These are phyloP conservation scores for Tilletia walkeri DNA, from an alignment of 1,284 basidiomycete species.

Conservation along the genomic window DNA sequence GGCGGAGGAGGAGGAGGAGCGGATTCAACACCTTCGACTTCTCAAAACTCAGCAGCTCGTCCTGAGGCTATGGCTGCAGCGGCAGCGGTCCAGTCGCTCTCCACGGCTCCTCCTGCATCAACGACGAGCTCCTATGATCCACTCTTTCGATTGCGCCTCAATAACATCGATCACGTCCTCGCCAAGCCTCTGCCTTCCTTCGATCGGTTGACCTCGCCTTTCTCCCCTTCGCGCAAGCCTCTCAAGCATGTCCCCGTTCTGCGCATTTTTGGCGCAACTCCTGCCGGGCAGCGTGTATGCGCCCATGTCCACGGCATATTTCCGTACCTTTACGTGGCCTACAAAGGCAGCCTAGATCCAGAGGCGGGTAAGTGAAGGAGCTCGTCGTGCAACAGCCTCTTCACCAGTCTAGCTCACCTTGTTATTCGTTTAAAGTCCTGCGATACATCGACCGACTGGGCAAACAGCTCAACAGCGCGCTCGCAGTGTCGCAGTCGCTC, in stretches of 20 bases:
- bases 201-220: constrained; percentile 42
- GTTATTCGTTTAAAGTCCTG: constrained; percentile 62
- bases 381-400: neutral
- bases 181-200: constrained; percentile 27
- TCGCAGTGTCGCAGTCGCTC: constrained; percentile 39
- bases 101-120: constrained; percentile 3
- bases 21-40: too few species aligned
- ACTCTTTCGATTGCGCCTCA: constrained; percentile 45
- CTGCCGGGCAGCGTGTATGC: constrained; percentile 74
- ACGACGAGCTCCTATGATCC: constrained; percentile 23
- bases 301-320: constrained; percentile 77
- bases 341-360: constrained; percentile 54
- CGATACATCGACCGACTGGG: constrained; percentile 68
- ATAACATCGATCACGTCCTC: constrained; percentile 48
- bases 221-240: constrained; percentile 64
- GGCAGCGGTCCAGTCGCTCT: neutral
- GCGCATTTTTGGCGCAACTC: constrained; percentile 81
- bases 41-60: too few species aligned
- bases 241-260: constrained; percentile 69
- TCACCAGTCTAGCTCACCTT: neutral
- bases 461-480: constrained; percentile 65
- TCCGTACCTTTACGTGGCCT: constrained; percentile 63
- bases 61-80: too few species aligned
- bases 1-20: too few species aligned
- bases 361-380: constrained; percentile 51